Evolutionary conservation across 2,329 filamentous ascomycete genomes (phyloP), one percentile per base, ranked within the genome.

Genomic region (Parastagonospora avenae): DNA sequence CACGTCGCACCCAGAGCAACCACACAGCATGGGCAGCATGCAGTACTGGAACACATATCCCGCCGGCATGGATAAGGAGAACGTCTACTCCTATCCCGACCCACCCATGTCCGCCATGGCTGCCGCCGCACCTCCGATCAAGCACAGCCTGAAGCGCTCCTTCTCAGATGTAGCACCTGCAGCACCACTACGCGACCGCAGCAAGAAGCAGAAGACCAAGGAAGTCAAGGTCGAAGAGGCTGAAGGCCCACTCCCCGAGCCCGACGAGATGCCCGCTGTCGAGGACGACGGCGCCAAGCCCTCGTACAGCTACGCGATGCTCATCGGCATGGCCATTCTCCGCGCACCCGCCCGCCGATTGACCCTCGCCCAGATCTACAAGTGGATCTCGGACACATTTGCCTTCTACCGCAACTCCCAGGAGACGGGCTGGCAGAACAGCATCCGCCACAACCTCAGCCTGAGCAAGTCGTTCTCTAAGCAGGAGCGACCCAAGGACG

Each of bases 321-420:
- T 99, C 62, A 97, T 97, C 59, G 94, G 91, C 70, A 97, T 97
- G 92, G 92, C 94, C 44, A 97, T 99, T 64, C 80, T 97, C 16
- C 87, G 92, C 55, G 91, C 94, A 4, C 88, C 90, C 10, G 86
- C 88, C 54, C 87, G 92, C 53, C 88, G 90, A 45, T 81, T 97
- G 55, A 97, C 94, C 1, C 82, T 99, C 14, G 87, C 92, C 24
- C 92, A 97, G 74, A 99, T 99, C 63, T 99, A 97, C 82, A 96
- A 96, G 71, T 99, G 94, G 93, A 97, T 99, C 65, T 95, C 91
- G n/a, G 91, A 95, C 71, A 92, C 88, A 14, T 97, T 90, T 72
- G 87, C 85, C 4, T 97, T 93, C 76, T 99, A 97, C 58, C 71
- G 71, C 78, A 87, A 85, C 62, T 84, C 86, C 37, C 84, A 87